Conservation (phyloP, 2,329 filamentous ascomycete genomes). For the Dactylella cylindrospora region DNA sequence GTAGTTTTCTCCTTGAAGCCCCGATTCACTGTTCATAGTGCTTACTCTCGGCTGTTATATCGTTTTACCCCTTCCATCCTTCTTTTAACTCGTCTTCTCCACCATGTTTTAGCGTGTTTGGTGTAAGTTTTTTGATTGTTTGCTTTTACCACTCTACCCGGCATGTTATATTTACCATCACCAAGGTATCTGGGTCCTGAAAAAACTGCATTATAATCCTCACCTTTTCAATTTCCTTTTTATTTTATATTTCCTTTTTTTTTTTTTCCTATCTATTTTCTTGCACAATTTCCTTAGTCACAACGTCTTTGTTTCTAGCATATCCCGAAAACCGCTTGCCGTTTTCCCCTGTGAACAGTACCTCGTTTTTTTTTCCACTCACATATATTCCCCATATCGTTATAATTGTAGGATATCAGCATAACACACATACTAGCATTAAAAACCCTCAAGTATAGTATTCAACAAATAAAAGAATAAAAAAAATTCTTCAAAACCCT, state of each 20-base stretch:
- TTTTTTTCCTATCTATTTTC: conserved; percentile 48
- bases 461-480: too few relatives aligned
- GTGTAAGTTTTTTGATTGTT: conserved; percentile 14
- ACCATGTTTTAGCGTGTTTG: conserved; percentile 39
- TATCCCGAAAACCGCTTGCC: conserved; percentile 50
- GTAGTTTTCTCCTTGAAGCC: conserved; percentile 31
- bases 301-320: conserved; percentile 22
- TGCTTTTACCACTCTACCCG: conserved; percentile 24
- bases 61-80: conserved; percentile 2
- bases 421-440: too few relatives aligned
- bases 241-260: conserved; percentile 49
- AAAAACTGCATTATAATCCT: conserved; percentile 35
- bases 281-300: conserved; percentile 26
- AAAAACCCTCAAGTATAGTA: too few relatives aligned
- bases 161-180: conserved; percentile 12
- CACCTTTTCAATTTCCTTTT: conserved; percentile 8
- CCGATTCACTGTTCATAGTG: conserved; percentile 22
- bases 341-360: conserved; percentile 50
- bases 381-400: conserved; percentile 47
- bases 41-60: conserved; percentile 3
- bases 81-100: conserved; percentile 4
- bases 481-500: too few relatives aligned
- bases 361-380: conserved; percentile 45
- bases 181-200: conserved; percentile 4
- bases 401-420: conserved; percentile 44